Conservation (phyloP, 2,329 filamentous ascomycete genomes). For the Arthrobotrys sphaeroides region DNA sequence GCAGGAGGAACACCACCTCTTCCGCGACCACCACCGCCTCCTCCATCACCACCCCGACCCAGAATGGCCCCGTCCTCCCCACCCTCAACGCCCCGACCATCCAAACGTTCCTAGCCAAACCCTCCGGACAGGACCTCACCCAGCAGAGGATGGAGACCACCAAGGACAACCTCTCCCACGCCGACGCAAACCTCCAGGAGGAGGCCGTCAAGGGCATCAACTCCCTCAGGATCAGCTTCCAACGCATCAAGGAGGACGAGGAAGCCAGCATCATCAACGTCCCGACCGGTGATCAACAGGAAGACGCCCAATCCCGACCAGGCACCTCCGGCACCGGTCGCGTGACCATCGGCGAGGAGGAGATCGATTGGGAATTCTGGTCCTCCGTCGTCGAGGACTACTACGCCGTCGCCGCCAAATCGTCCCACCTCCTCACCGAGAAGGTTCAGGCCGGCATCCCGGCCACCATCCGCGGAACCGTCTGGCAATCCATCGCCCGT, state of each 20-base stretch:
- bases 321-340: slow-evolving; percentile 25
- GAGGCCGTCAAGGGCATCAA: slow-evolving; percentile 59
- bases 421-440: slow-evolving; percentile 84
- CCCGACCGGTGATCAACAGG: slow-evolving; percentile 3
- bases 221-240: slow-evolving; percentile 57
- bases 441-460: slow-evolving; percentile 95
- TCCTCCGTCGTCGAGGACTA: slow-evolving; percentile 95
- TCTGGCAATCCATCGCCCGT: slow-evolving; percentile 96
- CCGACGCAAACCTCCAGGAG: slow-evolving; percentile 66
- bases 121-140: slow-evolving; percentile 47
- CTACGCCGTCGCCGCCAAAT: slow-evolving; percentile 83
- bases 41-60: slow-evolving; percentile 74
- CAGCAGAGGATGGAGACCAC: slow-evolving; percentile 53
- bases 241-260: slow-evolving; percentile 55
- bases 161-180: slow-evolving; percentile 69
- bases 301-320: slow-evolving; percentile 21
- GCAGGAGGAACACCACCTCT: slow-evolving; percentile 59
- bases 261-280: slow-evolving; percentile 41
- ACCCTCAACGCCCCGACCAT: slow-evolving; percentile 45
- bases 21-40: slow-evolving; percentile 67
- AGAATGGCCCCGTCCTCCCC: slow-evolving; percentile 49
- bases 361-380: slow-evolving; percentile 98
- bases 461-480: slow-evolving; percentile 93
- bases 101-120: slow-evolving; percentile 50
- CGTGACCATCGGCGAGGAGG: slow-evolving; percentile 54